phyloP scores from a whole-genome alignment of 495 filamentous ascomycete genomes.

The Friedmanniomyces endolithicus region DNA sequence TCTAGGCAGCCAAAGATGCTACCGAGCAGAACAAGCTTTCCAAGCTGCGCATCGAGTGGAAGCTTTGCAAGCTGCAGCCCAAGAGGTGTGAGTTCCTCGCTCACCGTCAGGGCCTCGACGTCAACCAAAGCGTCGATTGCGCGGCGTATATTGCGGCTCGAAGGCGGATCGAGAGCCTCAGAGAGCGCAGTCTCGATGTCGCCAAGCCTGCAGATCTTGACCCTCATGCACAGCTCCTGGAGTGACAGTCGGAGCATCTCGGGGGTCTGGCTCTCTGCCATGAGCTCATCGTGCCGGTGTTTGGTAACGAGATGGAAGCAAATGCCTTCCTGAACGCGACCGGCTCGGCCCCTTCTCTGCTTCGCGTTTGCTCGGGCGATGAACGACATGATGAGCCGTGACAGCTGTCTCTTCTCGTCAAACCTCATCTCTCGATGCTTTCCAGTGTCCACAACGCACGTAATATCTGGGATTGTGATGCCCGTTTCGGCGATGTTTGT shows the following conservation, averaged over 20 bases:
- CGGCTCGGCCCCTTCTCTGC: conserved; percentile 83
- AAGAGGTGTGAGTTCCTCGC: conserved; percentile 74
- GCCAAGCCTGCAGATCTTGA: conserved; percentile 92
- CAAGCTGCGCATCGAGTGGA: conserved; percentile 85
- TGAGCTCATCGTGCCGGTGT: conserved; percentile 64
- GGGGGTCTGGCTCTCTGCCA: conserved; percentile 83
- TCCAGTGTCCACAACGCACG: conserved; percentile 86
- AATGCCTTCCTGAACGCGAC: conserved; percentile 86
- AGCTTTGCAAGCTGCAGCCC: conserved; percentile 76
- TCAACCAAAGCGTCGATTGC: conserved; percentile 88
- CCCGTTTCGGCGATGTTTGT: conserved; percentile 97
- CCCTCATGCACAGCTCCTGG: conserved; percentile 87
- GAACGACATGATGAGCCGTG: conserved; percentile 78
- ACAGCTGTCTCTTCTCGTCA: conserved; percentile 83
- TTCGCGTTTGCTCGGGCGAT: conserved; percentile 91
- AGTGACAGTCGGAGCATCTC: conserved; percentile 89
- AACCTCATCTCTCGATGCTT: conserved; percentile 96
- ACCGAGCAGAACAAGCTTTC: conserved; percentile 79
- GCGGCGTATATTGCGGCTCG: conserved; percentile 75
- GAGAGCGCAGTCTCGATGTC: conserved; percentile 77
- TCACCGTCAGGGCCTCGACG: conserved; percentile 70
- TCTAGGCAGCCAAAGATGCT: conserved; percentile 81
- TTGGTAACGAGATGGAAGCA: conserved; percentile 94
- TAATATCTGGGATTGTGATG: conserved; percentile 94
- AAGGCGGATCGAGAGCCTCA: conserved; percentile 84